phyloP scores from a whole-genome alignment of 2,329 filamentous ascomycete genomes.

The Mycogone perniciosa region DNA sequence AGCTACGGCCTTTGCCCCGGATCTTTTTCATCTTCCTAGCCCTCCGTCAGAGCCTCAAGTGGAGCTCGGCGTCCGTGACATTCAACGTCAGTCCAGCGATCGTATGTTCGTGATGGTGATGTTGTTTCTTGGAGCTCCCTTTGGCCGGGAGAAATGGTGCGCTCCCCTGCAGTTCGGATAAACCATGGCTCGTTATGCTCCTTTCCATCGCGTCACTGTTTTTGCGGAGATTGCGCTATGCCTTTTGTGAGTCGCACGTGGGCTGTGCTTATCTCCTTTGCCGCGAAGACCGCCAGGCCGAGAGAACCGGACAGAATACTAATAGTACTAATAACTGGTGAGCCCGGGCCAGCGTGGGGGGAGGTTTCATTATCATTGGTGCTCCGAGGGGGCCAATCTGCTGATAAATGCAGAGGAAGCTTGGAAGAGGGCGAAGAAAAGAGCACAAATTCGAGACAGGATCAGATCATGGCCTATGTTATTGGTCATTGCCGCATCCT shows the following conservation, averaged over 20 bases:
- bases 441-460: neutral
- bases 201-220: conserved; percentile 7
- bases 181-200: conserved; percentile 8
- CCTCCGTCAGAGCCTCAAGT: conserved; percentile 20
- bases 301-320: conserved; percentile 4
- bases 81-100: conserved; percentile 4
- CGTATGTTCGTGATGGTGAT: neutral
- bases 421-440: conserved; percentile 1
- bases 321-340: neutral
- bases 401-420: neutral
- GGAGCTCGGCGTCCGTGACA: conserved; percentile 15
- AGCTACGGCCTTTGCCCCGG: conserved; percentile 13
- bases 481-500: neutral
- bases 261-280: conserved; percentile 11
- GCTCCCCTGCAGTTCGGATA: neutral
- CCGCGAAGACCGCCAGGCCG: conserved; percentile 12
- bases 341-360: conserved; percentile 7
- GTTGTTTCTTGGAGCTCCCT: neutral
- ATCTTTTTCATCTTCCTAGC: conserved; percentile 14
- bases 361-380: conserved; percentile 5
- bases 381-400: conserved; percentile 2
- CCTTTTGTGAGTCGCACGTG: conserved; percentile 11
- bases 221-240: conserved; percentile 10
- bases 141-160: neutral
- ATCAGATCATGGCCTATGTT: too few relatives aligned